These are phyloP conservation scores for Lophium mytilinum DNA, from an alignment of 495 filamentous ascomycete species.

Conservation along the genomic window DNA sequence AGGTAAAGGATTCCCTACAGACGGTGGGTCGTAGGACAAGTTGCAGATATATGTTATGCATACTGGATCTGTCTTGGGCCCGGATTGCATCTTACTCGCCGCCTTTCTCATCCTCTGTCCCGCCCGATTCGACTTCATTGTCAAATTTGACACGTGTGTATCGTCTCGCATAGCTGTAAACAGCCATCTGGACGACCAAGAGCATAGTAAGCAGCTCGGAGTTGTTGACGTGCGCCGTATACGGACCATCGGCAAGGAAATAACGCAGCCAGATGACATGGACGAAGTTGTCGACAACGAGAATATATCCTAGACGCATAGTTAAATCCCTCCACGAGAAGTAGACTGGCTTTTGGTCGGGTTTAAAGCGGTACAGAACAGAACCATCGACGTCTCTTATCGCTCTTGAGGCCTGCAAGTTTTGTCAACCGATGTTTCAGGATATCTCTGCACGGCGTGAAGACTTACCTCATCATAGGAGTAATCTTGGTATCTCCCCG, in stretches of 20 bases:
- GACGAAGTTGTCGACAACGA: slow-evolving; percentile 6
- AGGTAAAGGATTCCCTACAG: no score
- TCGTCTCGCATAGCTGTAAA: background rate
- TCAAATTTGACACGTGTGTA: background rate
- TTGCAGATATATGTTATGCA: no score
- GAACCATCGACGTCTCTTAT: background rate
- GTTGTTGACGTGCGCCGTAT: slow-evolving; percentile 6
- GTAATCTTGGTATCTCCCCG: background rate
- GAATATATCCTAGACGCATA: slow-evolving; percentile 3
- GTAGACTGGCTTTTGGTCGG: background rate
- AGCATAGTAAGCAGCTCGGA: background rate
- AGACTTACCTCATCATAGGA: slow-evolving; percentile 1
- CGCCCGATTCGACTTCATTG: background rate
- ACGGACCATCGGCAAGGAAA: background rate
- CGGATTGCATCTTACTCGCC: background rate
- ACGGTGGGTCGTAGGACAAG: no score
- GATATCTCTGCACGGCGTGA: background rate
- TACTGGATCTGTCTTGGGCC: background rate
- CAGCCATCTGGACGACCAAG: background rate
- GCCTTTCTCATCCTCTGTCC: background rate
- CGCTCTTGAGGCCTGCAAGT: background rate
- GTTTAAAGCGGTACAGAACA: background rate
- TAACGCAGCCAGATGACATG: slow-evolving; percentile 11
- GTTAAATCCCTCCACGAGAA: background rate
- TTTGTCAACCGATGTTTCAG: background rate